Evolutionary conservation across 2,329 filamentous ascomycete genomes (phyloP).

Genomic region (Dendryphion nanum): DNA sequence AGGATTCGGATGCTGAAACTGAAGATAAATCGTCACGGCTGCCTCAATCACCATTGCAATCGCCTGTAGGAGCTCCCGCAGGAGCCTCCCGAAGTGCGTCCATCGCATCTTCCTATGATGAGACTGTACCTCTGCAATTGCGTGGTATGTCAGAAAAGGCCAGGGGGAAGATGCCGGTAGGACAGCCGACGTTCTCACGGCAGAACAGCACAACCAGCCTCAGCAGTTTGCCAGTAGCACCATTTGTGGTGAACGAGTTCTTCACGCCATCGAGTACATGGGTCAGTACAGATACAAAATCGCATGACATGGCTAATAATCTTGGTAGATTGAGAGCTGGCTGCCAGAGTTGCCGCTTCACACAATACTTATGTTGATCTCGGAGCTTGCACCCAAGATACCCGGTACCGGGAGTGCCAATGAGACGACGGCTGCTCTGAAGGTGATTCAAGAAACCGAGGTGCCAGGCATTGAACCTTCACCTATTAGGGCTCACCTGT

Average conservation of each 20-base stretch:
- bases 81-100: constrained; percentile 64
- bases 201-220: constrained; percentile 88
- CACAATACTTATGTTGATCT: constrained; percentile 78
- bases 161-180: constrained; percentile 89
- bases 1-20: constrained; percentile 62
- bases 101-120: constrained; percentile 66
- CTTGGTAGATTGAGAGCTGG: constrained; percentile 77
- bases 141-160: constrained; percentile 97
- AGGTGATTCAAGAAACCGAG: constrained; percentile 59
- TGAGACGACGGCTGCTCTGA: constrained; percentile 41
- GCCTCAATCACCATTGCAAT: constrained; percentile 28
- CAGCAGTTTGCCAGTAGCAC: constrained; percentile 60
- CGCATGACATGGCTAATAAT: constrained; percentile 17
- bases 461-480: constrained; percentile 73
- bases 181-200: constrained; percentile 76
- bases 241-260: constrained; percentile 55
- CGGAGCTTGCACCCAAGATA: constrained; percentile 50
- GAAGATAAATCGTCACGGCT: constrained; percentile 46
- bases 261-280: constrained; percentile 81
- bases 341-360: constrained; percentile 88
- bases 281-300: constrained; percentile 42
- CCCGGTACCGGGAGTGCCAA: constrained; percentile 46
- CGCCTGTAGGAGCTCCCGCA: constrained; percentile 20
- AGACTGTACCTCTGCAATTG: constrained; percentile 77
- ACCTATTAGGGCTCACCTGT: constrained; percentile 76